A percentile compares a stretch with the other conserved stretches of the same genome.
Conservation (phyloP, 805 yeast species). For the Brettanomyces naardenensis region DNA sequence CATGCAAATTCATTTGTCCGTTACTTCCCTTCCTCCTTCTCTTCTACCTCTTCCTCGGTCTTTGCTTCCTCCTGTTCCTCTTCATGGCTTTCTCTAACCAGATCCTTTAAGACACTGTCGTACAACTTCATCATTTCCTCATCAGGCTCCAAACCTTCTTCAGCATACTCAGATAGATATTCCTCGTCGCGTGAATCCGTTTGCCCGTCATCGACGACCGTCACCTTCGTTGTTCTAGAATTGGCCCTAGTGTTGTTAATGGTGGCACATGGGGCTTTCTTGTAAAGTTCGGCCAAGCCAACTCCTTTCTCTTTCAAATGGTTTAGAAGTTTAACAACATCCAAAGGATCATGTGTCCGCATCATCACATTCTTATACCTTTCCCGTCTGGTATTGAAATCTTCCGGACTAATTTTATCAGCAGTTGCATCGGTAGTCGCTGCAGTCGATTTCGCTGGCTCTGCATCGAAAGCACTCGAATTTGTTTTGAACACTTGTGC, state of each 20-base stretch:
- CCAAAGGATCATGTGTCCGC: slow-evolving; percentile 11
- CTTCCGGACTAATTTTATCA: slow-evolving; percentile 4
- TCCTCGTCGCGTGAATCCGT: background rate
- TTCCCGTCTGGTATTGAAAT: slow-evolving; percentile 3
- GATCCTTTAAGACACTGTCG: slow-evolving; percentile 19
- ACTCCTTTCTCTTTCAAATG: slow-evolving; percentile 6
- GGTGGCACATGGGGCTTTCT: slow-evolving; percentile 3
- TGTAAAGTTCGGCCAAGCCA: slow-evolving; percentile 9
- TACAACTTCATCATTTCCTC: slow-evolving; percentile 12
- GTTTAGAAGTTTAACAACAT: slow-evolving; percentile 10
- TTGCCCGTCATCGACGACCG: background rate
- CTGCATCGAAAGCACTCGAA: background rate
- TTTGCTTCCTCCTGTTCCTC: background rate
- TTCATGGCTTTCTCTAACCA: slow-evolving; percentile 7
- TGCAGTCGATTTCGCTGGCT: background rate
- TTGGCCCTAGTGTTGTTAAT: background rate
- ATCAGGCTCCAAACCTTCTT: slow-evolving; percentile 4
- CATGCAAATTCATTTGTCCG: no score
- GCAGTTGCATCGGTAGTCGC: background rate
- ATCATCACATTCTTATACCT: slow-evolving; percentile 4
- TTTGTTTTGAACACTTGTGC: slow-evolving; percentile 2
- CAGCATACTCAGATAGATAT: background rate
- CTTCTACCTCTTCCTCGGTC: no score
- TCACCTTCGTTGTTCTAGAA: background rate
- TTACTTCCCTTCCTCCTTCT: no score